Conservation (phyloP, 257 asterid genomes). For the Salvia splendens region DNA sequence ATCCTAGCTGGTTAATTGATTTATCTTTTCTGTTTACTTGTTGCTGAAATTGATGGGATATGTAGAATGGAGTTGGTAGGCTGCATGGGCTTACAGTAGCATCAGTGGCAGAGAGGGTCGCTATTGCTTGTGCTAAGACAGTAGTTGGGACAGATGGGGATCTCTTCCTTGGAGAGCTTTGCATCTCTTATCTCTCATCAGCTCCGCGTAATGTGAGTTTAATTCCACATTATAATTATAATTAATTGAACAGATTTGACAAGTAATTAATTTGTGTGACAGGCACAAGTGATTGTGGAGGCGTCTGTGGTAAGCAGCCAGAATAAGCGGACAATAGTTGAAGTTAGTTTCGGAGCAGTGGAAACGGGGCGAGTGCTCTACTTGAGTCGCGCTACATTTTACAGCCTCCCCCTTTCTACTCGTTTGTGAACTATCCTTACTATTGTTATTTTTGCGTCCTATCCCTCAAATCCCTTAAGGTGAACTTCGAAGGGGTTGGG, state of each 20-base stretch:
- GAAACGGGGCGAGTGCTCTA: neutral
- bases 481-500: too few species aligned
- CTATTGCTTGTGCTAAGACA: conserved; percentile 21
- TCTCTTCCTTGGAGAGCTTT: conserved; percentile 24
- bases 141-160: conserved; percentile 7
- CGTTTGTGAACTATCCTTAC: neutral
- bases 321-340: neutral
- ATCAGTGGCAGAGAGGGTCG: conserved; percentile 27
- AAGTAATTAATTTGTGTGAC: neutral
- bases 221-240: neutral
- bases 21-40: too few species aligned
- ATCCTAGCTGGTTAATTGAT: too few species aligned
- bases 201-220: conserved; percentile 17
- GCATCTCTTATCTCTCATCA: conserved; percentile 15
- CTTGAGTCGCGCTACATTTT: neutral
- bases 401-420: neutral
- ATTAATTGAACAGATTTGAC: neutral
- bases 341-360: neutral
- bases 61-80: conserved; percentile 17
- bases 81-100: conserved; percentile 23
- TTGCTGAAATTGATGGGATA: too few species aligned
- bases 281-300: neutral
- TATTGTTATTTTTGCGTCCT: too few species aligned
- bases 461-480: too few species aligned
- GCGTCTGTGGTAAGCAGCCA: neutral